These are phyloP conservation scores for Salvia splendens DNA, from an alignment of 257 asterid species.

Conservation along the genomic window DNA sequence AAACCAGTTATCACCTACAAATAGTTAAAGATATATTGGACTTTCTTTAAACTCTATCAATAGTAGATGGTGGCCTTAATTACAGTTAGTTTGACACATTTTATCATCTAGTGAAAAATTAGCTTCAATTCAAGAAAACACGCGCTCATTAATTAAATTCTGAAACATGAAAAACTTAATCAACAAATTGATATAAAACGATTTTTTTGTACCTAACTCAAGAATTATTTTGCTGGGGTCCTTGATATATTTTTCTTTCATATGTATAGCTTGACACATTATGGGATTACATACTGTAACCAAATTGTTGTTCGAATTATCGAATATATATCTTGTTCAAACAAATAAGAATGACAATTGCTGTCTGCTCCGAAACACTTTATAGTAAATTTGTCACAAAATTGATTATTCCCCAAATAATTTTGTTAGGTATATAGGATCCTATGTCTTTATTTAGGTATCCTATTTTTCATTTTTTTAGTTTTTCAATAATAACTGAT, in stretches of 20 bases:
- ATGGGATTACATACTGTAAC: neutral
- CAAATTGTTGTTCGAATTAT: neutral
- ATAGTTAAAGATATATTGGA: neutral
- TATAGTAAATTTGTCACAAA: neutral
- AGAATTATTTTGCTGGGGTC: too few relatives aligned
- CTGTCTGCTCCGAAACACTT: slow-evolving; percentile 3
- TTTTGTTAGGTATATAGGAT: too few relatives aligned
- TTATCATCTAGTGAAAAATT: neutral
- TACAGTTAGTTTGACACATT: neutral
- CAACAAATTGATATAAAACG: too few relatives aligned
- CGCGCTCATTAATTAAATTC: neutral
- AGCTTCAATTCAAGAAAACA: neutral
- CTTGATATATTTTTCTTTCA: too few relatives aligned
- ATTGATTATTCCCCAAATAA: too few relatives aligned
- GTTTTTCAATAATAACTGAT: too few relatives aligned
- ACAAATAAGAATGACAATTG: neutral
- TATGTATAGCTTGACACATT: too few relatives aligned
- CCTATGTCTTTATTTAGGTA: too few relatives aligned
- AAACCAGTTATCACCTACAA: neutral
- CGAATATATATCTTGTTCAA: neutral
- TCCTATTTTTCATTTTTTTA: too few relatives aligned
- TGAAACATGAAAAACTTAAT: too few relatives aligned
- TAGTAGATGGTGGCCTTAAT: slow-evolving; percentile 9
- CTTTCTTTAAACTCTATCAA: neutral
- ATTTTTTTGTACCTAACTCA: too few relatives aligned